Base-by-base conservation (phyloP, 441 rosid species). In the Aquilaria agallochum region DNA sequence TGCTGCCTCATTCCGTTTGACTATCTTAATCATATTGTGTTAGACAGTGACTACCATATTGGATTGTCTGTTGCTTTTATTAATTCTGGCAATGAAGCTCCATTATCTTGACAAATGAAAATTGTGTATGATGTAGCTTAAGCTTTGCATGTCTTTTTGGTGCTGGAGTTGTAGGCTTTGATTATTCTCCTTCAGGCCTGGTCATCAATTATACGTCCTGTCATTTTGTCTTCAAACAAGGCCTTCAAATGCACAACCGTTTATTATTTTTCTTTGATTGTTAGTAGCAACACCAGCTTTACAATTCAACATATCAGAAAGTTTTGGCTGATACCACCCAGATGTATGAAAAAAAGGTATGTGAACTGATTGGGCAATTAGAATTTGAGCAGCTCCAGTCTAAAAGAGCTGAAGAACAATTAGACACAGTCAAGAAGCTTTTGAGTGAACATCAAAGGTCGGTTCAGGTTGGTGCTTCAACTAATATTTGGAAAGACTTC, bases 261-360 rank as follows among this genome's bases (percentile, higher is more conserved):
- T 67, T 54, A 63, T 72, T 61, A 53, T 70, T 68, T 67, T 67
- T 53, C 72, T 75, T 77, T 76, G 72, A 60, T 49, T 87, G 80
- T 73, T 78, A 79, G 81, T 72, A 83, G 83, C 82, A 85, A 71
- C 79, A 84, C 40, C 92, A 80, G 74, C 83, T 83, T 62, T 90
- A 91, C 62, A 86, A 73, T 79, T 85, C 86, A 48, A 72, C 85
- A 42, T 82, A 83, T 76, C 84, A 94, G 72, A 87, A 86, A 63
- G 82, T 80, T 58, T 83, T 94, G 59, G 96, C 92, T 66, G 95
- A 89, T 69, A 83, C 85, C 54, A 88, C 92, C 67, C 90, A 85
- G 80, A 84, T 79, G 84, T 87, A 90, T 57, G 98, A 90, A 79
- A 79, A 73, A 66, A 94, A 81, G 77, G 79, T 87, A 68, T 75